Percentiles rank a stretch among this genome's conserved stretches.
Evolutionary conservation across 495 filamentous ascomycete species (phyloP).

Genomic region (Staphylotrichum longicolle): DNA sequence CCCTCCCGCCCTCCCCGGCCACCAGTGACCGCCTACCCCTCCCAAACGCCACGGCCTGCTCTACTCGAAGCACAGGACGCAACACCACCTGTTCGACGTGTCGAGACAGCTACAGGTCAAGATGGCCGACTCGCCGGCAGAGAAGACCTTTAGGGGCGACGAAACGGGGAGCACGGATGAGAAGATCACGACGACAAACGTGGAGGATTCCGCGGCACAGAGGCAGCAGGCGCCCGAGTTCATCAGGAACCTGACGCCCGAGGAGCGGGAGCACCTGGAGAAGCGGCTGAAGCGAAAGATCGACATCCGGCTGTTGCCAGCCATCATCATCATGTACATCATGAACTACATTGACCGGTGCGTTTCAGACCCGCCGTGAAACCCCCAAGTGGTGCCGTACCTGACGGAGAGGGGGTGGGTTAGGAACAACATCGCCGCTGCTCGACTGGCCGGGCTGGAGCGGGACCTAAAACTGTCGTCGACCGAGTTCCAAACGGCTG

Average conservation of each 20-base stretch:
- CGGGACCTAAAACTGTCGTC: conserved; percentile 46
- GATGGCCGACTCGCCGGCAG: background rate
- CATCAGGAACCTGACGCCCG: conserved; percentile 46
- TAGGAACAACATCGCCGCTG: conserved; percentile 55
- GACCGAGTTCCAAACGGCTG: conserved; percentile 56
- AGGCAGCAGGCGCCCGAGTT: conserved; percentile 46
- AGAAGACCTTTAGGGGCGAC: background rate
- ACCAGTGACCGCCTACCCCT: background rate
- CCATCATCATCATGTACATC: conserved; percentile 59
- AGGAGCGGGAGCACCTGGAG: conserved; percentile 49
- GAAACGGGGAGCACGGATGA: conserved; percentile 24
- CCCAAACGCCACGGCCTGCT: background rate
- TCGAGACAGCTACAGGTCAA: background rate
- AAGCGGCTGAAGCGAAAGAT: conserved; percentile 60
- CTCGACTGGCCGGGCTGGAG: conserved; percentile 49
- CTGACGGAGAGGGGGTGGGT: background rate
- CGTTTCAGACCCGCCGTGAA: background rate
- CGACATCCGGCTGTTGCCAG: conserved; percentile 60
- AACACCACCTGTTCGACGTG: too few species aligned
- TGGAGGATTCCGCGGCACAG: conserved; percentile 18
- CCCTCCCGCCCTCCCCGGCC: background rate
- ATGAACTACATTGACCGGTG: conserved; percentile 76
- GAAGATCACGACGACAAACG: conserved; percentile 16
- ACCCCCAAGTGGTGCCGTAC: too few species aligned
- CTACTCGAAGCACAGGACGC: too few species aligned